Evolutionary conservation across 331 rosid genomes (phyloP), one percentile per base, ranked within the genome.

Genomic region (Arachis monticola): DNA sequence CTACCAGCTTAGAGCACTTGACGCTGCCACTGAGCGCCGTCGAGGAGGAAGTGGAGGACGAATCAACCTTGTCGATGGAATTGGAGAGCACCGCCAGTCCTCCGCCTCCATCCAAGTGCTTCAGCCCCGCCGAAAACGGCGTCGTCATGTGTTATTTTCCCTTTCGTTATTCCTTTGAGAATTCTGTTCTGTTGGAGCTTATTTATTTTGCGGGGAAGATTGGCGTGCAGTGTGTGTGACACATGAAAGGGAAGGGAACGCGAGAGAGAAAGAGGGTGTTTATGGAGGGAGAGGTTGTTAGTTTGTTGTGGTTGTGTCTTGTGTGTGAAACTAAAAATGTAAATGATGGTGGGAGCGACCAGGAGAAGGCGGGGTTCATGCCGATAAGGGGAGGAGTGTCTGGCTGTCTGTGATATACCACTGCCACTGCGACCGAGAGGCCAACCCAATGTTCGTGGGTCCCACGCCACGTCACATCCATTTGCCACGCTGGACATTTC

Each of bases 11-110:
- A 9, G 88, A 78, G 85, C 81, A 80, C 83, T 73, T 78, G 67
- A 88, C 72, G 76, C 81, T 81, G 61, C 80, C 88, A 67, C 81
- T 84, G 64, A 77, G 72, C 5, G 86, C 30, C 59, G 86, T 17
- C 55, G 83, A 73, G n/a, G 96, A 77, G 0, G 83, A 72, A 8
- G 95, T 74, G 0, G 97, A 17, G 22, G 22, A 17, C 22, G 22
- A 82, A 17, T 87, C 92, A 48, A 91, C 88, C 53, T 85, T 89
- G 76, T 57, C 84, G 12, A 87, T 79, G 38, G 97, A 86, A 84
- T 78, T 85, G 6, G 96, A 69, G 69, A 92, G 86, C 60, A 92
- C 85, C 45, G 91, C 92, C 77, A 90, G 83, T 69, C 96, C 98
- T 79, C 96, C 97, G 31, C 92, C 90, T 42, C 89, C 90, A 55